A percentile compares a stretch with the other conserved stretches of the same genome.
These are phyloP conservation scores for Gracilaria caudata DNA, from an alignment of 23 red algal genomes.

Conservation along the genomic window DNA sequence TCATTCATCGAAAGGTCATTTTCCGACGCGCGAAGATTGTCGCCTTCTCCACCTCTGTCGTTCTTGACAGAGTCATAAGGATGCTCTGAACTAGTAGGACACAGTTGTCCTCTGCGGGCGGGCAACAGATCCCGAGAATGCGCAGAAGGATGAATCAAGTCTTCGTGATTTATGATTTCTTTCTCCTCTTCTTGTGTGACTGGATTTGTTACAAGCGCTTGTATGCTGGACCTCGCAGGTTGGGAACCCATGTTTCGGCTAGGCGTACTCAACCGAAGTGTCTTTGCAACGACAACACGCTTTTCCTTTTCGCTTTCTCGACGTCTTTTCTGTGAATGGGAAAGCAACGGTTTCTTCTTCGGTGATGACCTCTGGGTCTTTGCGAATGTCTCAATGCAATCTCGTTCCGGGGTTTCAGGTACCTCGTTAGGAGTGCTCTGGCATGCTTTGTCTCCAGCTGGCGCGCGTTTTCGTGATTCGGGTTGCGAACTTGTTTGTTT, in stretches of 20 bases:
- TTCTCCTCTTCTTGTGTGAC: background rate
- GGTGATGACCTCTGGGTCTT: constrained; percentile 2
- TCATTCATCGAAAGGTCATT: background rate
- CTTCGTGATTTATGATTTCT: background rate
- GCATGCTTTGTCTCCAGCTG: background rate
- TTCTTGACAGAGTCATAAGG: background rate
- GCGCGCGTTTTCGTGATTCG: background rate
- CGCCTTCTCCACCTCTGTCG: background rate
- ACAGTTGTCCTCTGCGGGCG: background rate
- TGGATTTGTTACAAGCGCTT: background rate
- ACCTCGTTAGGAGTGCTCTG: background rate
- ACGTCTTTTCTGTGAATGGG: background rate
- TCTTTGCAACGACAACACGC: background rate
- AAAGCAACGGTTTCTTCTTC: background rate
- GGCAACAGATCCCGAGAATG: background rate
- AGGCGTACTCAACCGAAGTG: background rate
- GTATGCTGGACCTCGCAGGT: background rate
- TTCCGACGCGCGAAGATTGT: background rate
- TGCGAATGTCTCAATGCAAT: background rate
- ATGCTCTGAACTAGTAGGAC: background rate
- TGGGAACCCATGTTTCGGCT: background rate
- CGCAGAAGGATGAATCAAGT: background rate
- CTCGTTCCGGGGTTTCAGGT: background rate
- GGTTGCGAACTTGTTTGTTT: too few species aligned
- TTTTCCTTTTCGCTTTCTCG: background rate